Conservation (phyloP, 768 basidiomycete species). For the Mycena metata region DNA sequence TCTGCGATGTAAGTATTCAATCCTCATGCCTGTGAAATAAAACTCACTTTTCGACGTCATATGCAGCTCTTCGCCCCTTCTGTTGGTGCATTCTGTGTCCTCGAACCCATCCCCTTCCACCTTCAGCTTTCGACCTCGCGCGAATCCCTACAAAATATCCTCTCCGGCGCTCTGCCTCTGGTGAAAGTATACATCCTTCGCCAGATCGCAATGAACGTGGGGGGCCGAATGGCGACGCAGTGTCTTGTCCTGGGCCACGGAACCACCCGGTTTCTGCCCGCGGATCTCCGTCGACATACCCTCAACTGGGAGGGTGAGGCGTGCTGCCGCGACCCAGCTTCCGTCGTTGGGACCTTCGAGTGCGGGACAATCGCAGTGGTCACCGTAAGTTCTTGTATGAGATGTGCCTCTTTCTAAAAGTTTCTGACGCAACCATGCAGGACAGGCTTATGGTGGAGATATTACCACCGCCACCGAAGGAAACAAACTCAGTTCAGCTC, state of each 20-base stretch:
- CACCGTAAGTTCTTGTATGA: neutral
- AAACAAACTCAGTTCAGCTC: too few species aligned
- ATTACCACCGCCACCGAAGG: too few species aligned
- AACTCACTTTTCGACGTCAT: neutral
- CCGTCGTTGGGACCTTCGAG: slow-evolving; percentile 21
- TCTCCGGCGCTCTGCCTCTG: neutral
- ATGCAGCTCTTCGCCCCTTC: slow-evolving; percentile 26
- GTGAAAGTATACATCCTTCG: slow-evolving; percentile 12
- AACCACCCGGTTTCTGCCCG: neutral
- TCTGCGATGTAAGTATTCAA: slow-evolving; percentile 14
- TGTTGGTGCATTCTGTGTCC: slow-evolving; percentile 11
- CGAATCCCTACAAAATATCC: neutral
- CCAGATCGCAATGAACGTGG: neutral
- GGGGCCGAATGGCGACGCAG: slow-evolving; percentile 4
- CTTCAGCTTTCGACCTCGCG: slow-evolving; percentile 10
- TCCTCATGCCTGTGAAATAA: neutral
- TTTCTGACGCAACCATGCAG: too few species aligned
- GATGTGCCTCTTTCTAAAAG: too few species aligned
- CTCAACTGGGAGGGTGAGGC: slow-evolving; percentile 25
- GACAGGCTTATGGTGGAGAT: too few species aligned
- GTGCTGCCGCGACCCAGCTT: slow-evolving; percentile 17
- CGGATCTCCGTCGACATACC: too few species aligned
- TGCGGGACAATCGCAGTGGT: slow-evolving; percentile 7
- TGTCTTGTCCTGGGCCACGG: slow-evolving; percentile 14
- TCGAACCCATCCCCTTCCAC: slow-evolving; percentile 15